Base-by-base conservation (phyloP, 2,329 filamentous ascomycete species). In the Nemania serpens region DNA sequence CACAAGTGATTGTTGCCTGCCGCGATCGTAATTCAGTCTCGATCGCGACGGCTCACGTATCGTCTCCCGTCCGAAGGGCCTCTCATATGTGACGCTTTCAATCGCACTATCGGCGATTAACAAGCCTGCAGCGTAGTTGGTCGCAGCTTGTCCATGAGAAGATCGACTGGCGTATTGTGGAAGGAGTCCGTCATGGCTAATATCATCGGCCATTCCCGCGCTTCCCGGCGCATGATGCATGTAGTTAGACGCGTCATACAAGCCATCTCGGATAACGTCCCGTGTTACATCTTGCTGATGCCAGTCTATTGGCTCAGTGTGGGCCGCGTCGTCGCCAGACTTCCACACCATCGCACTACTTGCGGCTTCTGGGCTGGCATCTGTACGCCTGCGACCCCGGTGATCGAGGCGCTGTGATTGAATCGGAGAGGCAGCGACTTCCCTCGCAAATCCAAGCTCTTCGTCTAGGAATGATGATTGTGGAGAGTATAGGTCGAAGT, bases 401-500 rank as follows among this genome's bases (percentile, higher is more conserved):
- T n/a, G 51, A 25, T 52, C 37, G 37, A 17, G 42, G 37, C 37
- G 33, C 41, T 37, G 52, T 50, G 58, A n/a, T 20, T 43, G 63
- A 22, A 59, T 49, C 43, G 65, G 58, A 9, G 60, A 60, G 18
- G 68, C 71, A 3, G 70, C 56, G 39, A 73, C 51, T 45, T 74
- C 71, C 29, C 62, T 72, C 1, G 43, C 61, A 22, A 67, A 57
- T 48, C 65, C 59, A 72, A 74, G 75, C 46, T 85, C 82, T 60
- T 84, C 82, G 58, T 83, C 81, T 13, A 81, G 75, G 69, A 78
- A 78, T 61, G 74, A 76, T 17, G 81, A 78, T 20, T 74, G 63
- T 7, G 83, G 82, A 51, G 82, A 85, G 75, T 79, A 85, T 15
- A 85, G 78, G 68, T 79, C 81, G 75, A 85, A 85, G 75, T 85